These are phyloP conservation scores for Pseudogymnoascus sp. DNA, from an alignment of 2,329 filamentous ascomycete species.

Conservation along the genomic window DNA sequence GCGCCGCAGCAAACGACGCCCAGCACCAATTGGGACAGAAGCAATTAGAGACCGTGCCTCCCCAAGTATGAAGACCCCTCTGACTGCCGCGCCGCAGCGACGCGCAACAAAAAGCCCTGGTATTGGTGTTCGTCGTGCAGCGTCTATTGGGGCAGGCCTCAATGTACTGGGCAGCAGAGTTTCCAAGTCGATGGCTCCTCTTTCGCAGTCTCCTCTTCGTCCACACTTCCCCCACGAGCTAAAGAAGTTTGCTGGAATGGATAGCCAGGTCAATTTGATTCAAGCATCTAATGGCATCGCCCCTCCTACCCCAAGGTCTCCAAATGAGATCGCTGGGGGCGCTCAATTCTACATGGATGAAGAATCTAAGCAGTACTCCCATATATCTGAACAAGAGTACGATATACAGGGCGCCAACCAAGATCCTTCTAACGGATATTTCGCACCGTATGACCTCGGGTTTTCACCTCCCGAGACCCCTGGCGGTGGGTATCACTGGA, in stretches of 20 bases:
- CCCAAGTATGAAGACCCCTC: neutral
- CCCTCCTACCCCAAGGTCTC: conserved; percentile 13
- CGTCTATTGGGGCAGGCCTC: conserved; percentile 9
- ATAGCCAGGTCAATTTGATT: conserved; percentile 9
- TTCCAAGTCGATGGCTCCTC: neutral
- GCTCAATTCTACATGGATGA: conserved; percentile 5
- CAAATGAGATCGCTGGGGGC: neutral
- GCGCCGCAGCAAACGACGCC: conserved; percentile 11
- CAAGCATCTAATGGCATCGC: neutral
- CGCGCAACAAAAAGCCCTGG: neutral
- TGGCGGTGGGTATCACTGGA: conserved; percentile 1
- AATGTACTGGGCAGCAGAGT: conserved; percentile 11
- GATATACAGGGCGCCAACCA: neutral
- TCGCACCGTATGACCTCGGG: neutral
- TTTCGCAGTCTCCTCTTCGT: conserved; percentile 5
- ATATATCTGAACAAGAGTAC: neutral
- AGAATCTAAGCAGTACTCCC: neutral
- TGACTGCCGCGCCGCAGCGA: neutral
- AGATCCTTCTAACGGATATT: neutral
- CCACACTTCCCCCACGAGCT: conserved; percentile 8
- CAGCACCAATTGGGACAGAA: conserved; percentile 6
- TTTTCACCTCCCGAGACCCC: conserved; percentile 14
- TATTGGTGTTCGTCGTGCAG: neutral
- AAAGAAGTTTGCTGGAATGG: conserved; percentile 3
- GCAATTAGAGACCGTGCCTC: conserved; percentile 3